Conservation (phyloP, 2,329 filamentous ascomycete species). For the Paraphoma chrysanthemicola region DNA sequence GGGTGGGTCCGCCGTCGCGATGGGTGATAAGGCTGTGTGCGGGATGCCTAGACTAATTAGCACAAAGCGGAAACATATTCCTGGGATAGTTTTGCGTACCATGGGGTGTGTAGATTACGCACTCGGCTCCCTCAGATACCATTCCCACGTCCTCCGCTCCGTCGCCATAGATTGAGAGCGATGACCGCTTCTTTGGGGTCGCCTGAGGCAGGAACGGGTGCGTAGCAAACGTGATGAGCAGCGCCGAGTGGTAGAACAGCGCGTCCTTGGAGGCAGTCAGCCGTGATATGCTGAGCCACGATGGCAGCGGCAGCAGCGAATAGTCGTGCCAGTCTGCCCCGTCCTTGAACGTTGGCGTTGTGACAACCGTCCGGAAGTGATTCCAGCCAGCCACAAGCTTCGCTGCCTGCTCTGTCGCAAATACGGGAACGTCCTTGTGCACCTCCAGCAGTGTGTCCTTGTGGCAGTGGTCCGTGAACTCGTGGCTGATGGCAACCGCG, state of each 20-base stretch:
- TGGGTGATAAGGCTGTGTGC: conserved; percentile 52
- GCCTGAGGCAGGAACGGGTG: conserved; percentile 33
- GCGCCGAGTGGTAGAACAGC: conserved; percentile 64
- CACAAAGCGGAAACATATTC: neutral
- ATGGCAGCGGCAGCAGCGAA: conserved; percentile 57
- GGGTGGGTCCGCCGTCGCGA: conserved; percentile 54
- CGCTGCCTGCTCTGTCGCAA: conserved; percentile 66
- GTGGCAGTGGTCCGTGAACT: conserved; percentile 75
- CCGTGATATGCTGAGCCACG: conserved; percentile 68
- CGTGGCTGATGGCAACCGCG: conserved; percentile 66
- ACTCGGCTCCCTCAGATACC: conserved; percentile 53
- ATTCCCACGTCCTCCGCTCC: conserved; percentile 25
- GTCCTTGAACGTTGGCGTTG: conserved; percentile 55
- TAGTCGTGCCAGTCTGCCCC: conserved; percentile 55
- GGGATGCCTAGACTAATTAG: conserved; percentile 46
- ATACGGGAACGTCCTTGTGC: conserved; percentile 61
- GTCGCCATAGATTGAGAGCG: conserved; percentile 39
- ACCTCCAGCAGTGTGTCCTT: conserved; percentile 66
- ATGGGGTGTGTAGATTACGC: conserved; percentile 70
- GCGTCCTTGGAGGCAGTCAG: conserved; percentile 62
- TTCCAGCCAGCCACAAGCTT: conserved; percentile 63
- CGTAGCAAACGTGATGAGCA: conserved; percentile 63
- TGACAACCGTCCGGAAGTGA: conserved; percentile 65
- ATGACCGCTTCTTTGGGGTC: conserved; percentile 40
- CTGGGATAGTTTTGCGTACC: conserved; percentile 40